Evolutionary conservation across 2,329 filamentous ascomycete genomes (phyloP).

Genomic region (Pseudogymnoascus sp.): DNA sequence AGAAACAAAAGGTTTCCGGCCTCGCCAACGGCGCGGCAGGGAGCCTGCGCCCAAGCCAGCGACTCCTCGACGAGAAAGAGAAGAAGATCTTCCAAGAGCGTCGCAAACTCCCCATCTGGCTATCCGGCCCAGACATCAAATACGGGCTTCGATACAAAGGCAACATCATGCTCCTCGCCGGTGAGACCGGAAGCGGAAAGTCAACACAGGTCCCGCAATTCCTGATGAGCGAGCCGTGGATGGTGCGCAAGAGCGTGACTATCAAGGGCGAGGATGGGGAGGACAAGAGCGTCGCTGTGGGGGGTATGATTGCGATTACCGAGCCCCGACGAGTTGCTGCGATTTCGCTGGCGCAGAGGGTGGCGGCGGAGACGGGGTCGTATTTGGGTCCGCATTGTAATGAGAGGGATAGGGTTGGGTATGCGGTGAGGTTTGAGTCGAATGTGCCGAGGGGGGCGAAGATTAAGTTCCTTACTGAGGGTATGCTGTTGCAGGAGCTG

Average conservation of each 20-base stretch:
- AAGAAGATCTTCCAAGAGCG: conserved; percentile 20
- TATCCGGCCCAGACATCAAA: conserved; percentile 24
- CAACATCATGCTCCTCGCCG: conserved; percentile 76
- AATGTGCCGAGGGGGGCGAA: conserved; percentile 71
- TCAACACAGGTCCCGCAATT: conserved; percentile 96
- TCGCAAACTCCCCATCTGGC: conserved; percentile 26
- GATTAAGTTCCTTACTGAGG: conserved; percentile 93
- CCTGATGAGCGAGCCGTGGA: conserved; percentile 72
- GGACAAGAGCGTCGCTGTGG: conserved; percentile 46
- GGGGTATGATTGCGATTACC: conserved; percentile 84
- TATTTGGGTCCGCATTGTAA: conserved; percentile 49
- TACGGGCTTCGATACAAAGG: conserved; percentile 21
- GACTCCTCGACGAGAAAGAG: neutral
- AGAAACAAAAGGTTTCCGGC: neutral
- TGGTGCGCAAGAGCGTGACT: conserved; percentile 50
- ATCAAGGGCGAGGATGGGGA: conserved; percentile 31
- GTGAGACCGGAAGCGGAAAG: conserved; percentile 94
- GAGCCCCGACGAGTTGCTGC: conserved; percentile 91
- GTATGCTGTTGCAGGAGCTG: conserved; percentile 92
- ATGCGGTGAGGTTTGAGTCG: conserved; percentile 91
- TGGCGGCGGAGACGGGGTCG: conserved; percentile 73
- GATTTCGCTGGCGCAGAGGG: conserved; percentile 79
- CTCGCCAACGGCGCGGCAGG: neutral
- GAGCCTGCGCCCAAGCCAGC: neutral
- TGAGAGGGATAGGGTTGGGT: conserved; percentile 62